Conservation (phyloP, 139 green algal genomes). For the Nannochloris sp. region DNA sequence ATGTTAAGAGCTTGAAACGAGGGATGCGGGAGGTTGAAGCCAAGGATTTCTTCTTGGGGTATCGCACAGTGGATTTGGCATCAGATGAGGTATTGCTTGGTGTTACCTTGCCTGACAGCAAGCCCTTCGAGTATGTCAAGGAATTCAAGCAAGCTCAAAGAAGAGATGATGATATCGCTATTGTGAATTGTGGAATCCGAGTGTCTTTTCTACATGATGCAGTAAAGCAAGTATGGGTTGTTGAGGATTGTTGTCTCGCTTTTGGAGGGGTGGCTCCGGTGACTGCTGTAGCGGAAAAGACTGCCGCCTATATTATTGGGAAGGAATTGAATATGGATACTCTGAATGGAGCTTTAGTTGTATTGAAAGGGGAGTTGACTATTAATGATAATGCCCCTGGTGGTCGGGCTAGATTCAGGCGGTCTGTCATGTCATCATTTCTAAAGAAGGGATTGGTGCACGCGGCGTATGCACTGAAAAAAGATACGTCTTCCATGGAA, state of each 20-base stretch:
- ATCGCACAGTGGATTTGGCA: conserved; percentile 72
- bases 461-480: conserved; percentile 26
- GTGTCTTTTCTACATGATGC: conserved; percentile 30
- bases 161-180: conserved; percentile 95
- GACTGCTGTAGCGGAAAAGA: conserved; percentile 51
- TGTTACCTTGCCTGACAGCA: conserved; percentile 67
- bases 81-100: conserved; percentile 66
- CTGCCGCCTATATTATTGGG: conserved; percentile 41
- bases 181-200: conserved; percentile 87
- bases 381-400: conserved; percentile 60
- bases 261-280: conserved; percentile 81
- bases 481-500: conserved; percentile 14
- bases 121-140: conserved; percentile 71
- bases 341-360: conserved; percentile 49
- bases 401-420: conserved; percentile 84
- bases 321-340: conserved; percentile 41
- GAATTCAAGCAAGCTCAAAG: conserved; percentile 94
- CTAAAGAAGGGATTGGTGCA: conserved; percentile 71
- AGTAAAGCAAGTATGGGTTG: conserved; percentile 30
- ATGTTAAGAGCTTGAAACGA: conserved; percentile 27
- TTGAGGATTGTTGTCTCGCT: conserved; percentile 55
- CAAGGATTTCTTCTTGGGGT: conserved; percentile 84
- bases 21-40: conserved; percentile 30
- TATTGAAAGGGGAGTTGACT: conserved; percentile 65
- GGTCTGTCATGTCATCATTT: conserved; percentile 77